Evolutionary conservation across 306 rosid species (phyloP).

Genomic region (Begonia fuchsioides): DNA sequence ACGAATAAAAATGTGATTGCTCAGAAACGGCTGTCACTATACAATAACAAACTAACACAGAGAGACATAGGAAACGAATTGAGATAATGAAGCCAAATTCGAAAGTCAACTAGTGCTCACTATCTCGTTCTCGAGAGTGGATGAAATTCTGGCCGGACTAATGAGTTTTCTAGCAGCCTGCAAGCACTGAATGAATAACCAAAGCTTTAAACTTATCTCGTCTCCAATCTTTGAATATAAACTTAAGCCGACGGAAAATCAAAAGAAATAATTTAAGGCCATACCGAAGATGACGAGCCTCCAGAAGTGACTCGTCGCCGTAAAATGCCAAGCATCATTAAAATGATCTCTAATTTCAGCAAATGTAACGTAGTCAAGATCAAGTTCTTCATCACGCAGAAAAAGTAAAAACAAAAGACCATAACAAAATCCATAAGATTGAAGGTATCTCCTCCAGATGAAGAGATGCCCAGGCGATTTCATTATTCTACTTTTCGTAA

Average conservation of each 20-base stretch:
- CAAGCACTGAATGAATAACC: constrained; percentile 21
- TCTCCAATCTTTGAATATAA: neutral
- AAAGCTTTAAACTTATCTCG: neutral
- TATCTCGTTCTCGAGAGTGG: constrained; percentile 41
- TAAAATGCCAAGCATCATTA: constrained; percentile 36
- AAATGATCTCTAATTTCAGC: neutral
- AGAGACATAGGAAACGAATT: no score
- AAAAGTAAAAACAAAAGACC: no score
- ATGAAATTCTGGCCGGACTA: constrained; percentile 29
- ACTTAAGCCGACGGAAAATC: neutral
- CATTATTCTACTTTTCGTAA: no score
- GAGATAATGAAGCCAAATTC: no score
- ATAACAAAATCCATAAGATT: no score
- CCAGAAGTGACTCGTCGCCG: constrained; percentile 66
- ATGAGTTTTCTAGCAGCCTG: constrained; percentile 19
- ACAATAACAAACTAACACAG: no score
- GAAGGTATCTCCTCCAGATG: no score
- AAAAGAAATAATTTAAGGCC: neutral
- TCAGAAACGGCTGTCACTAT: no score
- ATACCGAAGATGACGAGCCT: constrained; percentile 32
- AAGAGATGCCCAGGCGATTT: no score
- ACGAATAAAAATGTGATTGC: no score
- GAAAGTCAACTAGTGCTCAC: neutral
- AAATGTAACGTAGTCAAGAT: neutral
- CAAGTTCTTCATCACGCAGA: neutral